Evolutionary conservation across 345 rosid genomes (phyloP).

Genomic region (Hypericum perforatum): DNA sequence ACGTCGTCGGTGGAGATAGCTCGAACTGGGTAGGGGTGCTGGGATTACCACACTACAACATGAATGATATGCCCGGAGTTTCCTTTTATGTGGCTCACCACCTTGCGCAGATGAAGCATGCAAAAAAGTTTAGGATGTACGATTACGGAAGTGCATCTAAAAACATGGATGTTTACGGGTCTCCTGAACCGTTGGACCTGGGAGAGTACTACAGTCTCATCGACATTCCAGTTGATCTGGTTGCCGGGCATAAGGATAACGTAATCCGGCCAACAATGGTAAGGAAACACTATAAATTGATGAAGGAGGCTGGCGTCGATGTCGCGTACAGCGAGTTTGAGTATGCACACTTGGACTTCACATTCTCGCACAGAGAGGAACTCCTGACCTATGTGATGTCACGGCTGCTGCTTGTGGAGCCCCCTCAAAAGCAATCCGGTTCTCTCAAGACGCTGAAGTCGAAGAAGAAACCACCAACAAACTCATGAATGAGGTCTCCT

Average conservation of each 20-base stretch:
- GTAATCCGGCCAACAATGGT: constrained; percentile 82
- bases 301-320: constrained; percentile 63
- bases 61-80: constrained; percentile 97
- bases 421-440: constrained; percentile 22
- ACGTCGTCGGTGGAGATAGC: constrained; percentile 87
- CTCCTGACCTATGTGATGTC: constrained; percentile 75
- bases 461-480: constrained; percentile 33
- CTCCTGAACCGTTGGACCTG: constrained; percentile 78
- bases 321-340: constrained; percentile 67
- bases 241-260: constrained; percentile 77
- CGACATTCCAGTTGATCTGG: constrained; percentile 71
- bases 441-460: constrained; percentile 28
- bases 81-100: constrained; percentile 69
- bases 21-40: constrained; percentile 94
- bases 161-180: constrained; percentile 63
- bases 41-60: constrained; percentile 89
- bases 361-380: constrained; percentile 83
- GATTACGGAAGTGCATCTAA: constrained; percentile 59
- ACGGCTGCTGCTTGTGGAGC: constrained; percentile 50
- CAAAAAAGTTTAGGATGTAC: constrained; percentile 65
- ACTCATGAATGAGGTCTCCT: neutral
- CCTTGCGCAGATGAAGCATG: constrained; percentile 79
- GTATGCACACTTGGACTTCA: constrained; percentile 93
- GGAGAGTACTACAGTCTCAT: constrained; percentile 56
- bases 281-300: constrained; percentile 57